Evolutionary conservation across 2,329 filamentous ascomycete species (phyloP), one percentile per base, ranked within the genome.

Genomic region (Diaporthe amygdali): DNA sequence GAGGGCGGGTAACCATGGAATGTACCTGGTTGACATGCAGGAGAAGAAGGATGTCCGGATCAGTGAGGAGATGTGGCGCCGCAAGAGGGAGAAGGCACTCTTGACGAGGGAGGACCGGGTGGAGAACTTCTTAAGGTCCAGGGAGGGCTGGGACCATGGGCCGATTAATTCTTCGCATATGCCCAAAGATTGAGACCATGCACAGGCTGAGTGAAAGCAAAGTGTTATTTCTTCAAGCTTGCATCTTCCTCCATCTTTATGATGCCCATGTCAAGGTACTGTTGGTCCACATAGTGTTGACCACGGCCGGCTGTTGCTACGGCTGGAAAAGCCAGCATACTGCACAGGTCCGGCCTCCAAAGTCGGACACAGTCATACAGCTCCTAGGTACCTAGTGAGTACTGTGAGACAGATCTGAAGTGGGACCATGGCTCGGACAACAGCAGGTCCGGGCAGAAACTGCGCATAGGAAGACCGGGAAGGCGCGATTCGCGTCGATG

Each of bases 71-170:
- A 84, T 90, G 78, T 84, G 82, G 66, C 84, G 85, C 71, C 86
- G 88, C 74, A 84, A 87, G 77, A 81, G 86, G 76, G 84, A 89
- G 69, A 83, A 86, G 72, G 84, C 86, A 64, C 82, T 87, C 46
- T 79, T 88, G 78, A 83, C 82, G 76, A 85, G 88, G 68, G 88
- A 93, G 73, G 90, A 91, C 77, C 87, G 94, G 66, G 91, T 98
- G 47, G 89, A 94, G 75, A 90, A 84, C 68, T 98, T 98, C 77
- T 75, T 98, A 71, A 89, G 90, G 76, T 90, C 93, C 71, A 87
- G 94, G 74, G 93, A 96, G 75, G 75, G 77, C 44, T 82, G 79
- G 79, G 76, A 70, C 0, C 75, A 77, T 56, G 76, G 72, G 17
- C 51, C 70, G 9, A 20, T 46, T 15, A 51, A 68, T n/a, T 54